Conservation (phyloP, 2,329 filamentous ascomycete species). For the Talaromyces sp. region DNA sequence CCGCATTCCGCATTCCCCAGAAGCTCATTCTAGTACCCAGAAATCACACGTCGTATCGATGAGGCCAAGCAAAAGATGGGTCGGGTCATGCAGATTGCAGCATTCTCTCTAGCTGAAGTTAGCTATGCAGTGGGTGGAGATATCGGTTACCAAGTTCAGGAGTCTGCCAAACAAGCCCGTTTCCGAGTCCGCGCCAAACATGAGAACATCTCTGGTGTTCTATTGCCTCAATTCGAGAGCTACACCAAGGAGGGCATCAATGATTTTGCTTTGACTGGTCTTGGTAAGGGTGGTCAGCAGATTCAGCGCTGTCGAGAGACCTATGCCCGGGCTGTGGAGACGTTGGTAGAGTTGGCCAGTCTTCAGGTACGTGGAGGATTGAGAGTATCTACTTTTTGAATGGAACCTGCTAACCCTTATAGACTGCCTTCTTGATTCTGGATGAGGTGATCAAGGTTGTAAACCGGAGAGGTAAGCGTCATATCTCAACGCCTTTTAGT, state of each 20-base stretch:
- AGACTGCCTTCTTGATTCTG: slow-evolving; percentile 95
- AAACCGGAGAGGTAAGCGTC: slow-evolving; percentile 79
- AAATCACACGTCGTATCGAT: slow-evolving; percentile 95
- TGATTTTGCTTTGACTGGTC: slow-evolving; percentile 92
- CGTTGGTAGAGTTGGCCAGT: slow-evolving; percentile 90
- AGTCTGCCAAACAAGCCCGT: slow-evolving; percentile 88
- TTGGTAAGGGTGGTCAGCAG: slow-evolving; percentile 96
- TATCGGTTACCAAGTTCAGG: slow-evolving; percentile 95
- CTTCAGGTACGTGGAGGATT: slow-evolving; percentile 62
- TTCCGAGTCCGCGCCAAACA: slow-evolving; percentile 94
- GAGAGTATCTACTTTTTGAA: not conserved
- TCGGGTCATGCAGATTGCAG: slow-evolving; percentile 97
- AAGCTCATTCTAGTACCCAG: slow-evolving; percentile 51
- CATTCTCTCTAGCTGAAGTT: slow-evolving; percentile 95
- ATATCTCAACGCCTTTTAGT: not conserved
- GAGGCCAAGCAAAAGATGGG: slow-evolving; percentile 99
- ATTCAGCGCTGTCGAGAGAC: slow-evolving; percentile 94
- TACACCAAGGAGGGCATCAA: slow-evolving; percentile 86
- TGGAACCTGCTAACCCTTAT: slow-evolving; percentile 20
- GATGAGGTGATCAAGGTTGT: slow-evolving; percentile 99
- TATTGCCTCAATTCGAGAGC: slow-evolving; percentile 91
- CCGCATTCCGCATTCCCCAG: slow-evolving; percentile 5
- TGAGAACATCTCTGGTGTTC: slow-evolving; percentile 96
- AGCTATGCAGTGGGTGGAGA: slow-evolving; percentile 95
- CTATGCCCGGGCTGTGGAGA: slow-evolving; percentile 93